Conservation (phyloP, 352 stramenopile genomes). For the Pythium phragmitis region DNA sequence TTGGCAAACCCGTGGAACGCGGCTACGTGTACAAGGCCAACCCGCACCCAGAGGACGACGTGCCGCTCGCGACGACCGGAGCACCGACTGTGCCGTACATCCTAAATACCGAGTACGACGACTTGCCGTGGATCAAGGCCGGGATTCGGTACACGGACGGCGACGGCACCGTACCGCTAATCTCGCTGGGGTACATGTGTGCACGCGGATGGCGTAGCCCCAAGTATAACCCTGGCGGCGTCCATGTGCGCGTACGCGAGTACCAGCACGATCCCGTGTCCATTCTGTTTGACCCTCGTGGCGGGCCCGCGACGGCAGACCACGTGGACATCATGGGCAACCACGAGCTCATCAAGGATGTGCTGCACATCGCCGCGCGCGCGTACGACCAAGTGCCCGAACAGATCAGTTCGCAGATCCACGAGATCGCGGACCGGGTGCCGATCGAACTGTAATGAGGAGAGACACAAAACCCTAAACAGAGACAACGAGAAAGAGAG, state of each 20-base stretch:
- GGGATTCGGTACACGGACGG: constrained; percentile 89
- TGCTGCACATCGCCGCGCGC: constrained; percentile 58
- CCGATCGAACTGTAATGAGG: constrained; percentile 24
- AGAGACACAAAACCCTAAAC: background rate
- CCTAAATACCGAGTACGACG: constrained; percentile 58
- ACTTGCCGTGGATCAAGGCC: constrained; percentile 68
- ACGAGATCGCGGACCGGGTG: constrained; percentile 60
- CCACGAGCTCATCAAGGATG: constrained; percentile 83
- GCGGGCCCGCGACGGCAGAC: constrained; percentile 78
- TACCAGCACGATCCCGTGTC: constrained; percentile 75
- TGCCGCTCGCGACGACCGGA: constrained; percentile 34
- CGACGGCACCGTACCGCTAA: constrained; percentile 91
- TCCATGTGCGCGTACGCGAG: constrained; percentile 86
- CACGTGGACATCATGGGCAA: constrained; percentile 97
- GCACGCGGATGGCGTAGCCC: constrained; percentile 77
- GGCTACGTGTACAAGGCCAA: constrained; percentile 77
- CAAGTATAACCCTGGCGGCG: constrained; percentile 85
- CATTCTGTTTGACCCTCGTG: constrained; percentile 67
- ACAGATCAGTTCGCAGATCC: constrained; percentile 67
- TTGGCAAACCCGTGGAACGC: constrained; percentile 88
- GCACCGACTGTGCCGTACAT: constrained; percentile 60
- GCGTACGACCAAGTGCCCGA: constrained; percentile 72
- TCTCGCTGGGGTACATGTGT: constrained; percentile 95
- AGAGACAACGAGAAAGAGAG: background rate
- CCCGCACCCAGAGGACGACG: constrained; percentile 32